A percentile compares a stretch with the other conserved stretches of the same genome.
Conservation (phyloP, 768 basidiomycete genomes). For the Psilocybe tampanensis region DNA sequence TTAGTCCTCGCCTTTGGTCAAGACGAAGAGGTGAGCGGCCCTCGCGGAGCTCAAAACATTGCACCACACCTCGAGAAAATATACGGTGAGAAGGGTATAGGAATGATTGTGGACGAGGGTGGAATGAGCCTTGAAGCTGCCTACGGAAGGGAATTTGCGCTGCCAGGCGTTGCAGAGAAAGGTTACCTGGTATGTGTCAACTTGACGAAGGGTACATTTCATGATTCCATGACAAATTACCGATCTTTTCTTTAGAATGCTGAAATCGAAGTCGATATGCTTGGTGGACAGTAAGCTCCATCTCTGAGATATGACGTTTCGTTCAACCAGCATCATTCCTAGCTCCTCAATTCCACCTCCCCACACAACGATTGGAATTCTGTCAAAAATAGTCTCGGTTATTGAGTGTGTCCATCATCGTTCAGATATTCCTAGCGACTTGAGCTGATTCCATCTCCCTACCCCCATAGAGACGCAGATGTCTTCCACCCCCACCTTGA, state of each 20-base stretch:
- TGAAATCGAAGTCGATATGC: constrained; percentile 29
- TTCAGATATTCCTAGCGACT: background rate
- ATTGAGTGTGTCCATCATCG: constrained; percentile 23
- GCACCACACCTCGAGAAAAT: constrained; percentile 21
- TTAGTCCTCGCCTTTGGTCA: constrained; percentile 34
- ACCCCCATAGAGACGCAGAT: constrained; percentile 23
- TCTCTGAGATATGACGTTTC: background rate
- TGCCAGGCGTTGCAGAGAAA: constrained; percentile 35
- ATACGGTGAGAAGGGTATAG: constrained; percentile 30
- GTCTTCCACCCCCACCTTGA: constrained; percentile 27
- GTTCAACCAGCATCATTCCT: background rate
- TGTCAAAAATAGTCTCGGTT: constrained; percentile 31
- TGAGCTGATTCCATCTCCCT: background rate
- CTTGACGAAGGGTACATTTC: background rate
- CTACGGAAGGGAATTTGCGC: constrained; percentile 27
- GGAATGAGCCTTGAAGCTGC: constrained; percentile 28
- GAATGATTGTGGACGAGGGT: constrained; percentile 36
- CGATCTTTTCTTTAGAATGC: constrained; percentile 19
- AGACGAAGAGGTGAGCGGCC: constrained; percentile 35
- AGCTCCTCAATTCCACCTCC: constrained; percentile 31
- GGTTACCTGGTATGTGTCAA: constrained; percentile 24
- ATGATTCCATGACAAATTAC: background rate
- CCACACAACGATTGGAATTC: constrained; percentile 32
- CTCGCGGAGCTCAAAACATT: constrained; percentile 29
- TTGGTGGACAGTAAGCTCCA: constrained; percentile 31